These are phyloP conservation scores for Lecanoromycetidae sp. DNA, from an alignment of 2,329 filamentous ascomycete genomes.

Conservation along the genomic window DNA sequence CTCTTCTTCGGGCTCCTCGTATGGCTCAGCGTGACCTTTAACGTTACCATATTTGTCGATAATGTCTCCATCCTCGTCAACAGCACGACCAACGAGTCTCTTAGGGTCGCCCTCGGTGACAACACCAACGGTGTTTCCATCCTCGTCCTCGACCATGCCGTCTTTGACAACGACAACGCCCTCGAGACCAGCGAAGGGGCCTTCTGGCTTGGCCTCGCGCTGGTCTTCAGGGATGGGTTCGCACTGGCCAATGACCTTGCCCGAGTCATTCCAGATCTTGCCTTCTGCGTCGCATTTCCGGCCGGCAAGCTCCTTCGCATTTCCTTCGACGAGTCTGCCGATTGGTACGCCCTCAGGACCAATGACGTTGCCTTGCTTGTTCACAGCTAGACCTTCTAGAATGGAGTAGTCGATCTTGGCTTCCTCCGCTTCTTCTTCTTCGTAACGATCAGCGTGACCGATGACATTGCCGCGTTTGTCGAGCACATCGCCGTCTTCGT, in stretches of 20 bases:
- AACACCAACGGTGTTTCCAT: slow-evolving; percentile 65
- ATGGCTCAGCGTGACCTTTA: slow-evolving; percentile 48
- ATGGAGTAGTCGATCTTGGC: slow-evolving; percentile 38
- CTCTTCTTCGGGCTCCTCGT: slow-evolving; percentile 37
- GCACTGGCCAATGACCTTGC: slow-evolving; percentile 45
- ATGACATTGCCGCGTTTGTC: slow-evolving; percentile 51
- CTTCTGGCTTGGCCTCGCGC: slow-evolving; percentile 43
- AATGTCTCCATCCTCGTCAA: slow-evolving; percentile 74
- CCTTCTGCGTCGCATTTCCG: slow-evolving; percentile 45
- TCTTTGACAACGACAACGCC: slow-evolving; percentile 46
- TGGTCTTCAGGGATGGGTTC: slow-evolving; percentile 47
- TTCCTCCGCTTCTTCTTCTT: slow-evolving; percentile 41
- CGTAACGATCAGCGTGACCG: slow-evolving; percentile 42
- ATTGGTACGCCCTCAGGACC: slow-evolving; percentile 41
- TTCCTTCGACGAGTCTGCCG: slow-evolving; percentile 44
- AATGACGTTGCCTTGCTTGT: slow-evolving; percentile 49
- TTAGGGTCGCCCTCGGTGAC: slow-evolving; percentile 60
- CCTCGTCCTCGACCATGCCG: slow-evolving; percentile 56
- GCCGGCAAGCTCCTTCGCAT: slow-evolving; percentile 43
- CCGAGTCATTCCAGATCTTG: slow-evolving; percentile 43
- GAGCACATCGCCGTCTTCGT: slow-evolving; percentile 51
- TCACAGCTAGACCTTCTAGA: slow-evolving; percentile 42
- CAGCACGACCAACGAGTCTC: slow-evolving; percentile 56
- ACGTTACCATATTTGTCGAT: slow-evolving; percentile 60
- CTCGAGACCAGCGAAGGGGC: slow-evolving; percentile 46